Evolutionary conservation across 2,329 filamentous ascomycete species (phyloP).

Genomic region (Aureobasidium sp.): DNA sequence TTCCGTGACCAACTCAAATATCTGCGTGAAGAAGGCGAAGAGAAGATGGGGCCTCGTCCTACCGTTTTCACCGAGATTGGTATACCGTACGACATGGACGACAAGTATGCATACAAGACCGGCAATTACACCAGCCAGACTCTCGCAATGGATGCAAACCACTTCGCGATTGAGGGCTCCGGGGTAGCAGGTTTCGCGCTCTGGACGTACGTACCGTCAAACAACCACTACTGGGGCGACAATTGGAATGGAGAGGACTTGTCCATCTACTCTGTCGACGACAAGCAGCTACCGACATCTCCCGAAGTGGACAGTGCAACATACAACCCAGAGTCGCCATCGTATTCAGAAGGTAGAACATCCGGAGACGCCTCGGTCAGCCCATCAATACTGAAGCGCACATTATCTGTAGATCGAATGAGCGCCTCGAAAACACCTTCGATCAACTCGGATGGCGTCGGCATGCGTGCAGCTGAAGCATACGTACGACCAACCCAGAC

Average conservation of each 20-base stretch:
- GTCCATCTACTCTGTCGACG: slow-evolving; percentile 81
- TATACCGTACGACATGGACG: slow-evolving; percentile 98
- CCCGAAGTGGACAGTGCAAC: slow-evolving; percentile 39
- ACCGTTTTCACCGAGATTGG: slow-evolving; percentile 92
- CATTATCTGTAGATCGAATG: slow-evolving; percentile 54
- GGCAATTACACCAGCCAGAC: slow-evolving; percentile 92
- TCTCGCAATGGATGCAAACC: slow-evolving; percentile 90
- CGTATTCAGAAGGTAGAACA: slow-evolving; percentile 48
- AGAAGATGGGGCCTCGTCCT: slow-evolving; percentile 81
- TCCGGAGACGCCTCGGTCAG: slow-evolving; percentile 54
- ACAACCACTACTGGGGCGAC: slow-evolving; percentile 76
- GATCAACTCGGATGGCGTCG: slow-evolving; percentile 48
- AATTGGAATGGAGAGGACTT: slow-evolving; percentile 97
- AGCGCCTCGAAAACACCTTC: slow-evolving; percentile 17
- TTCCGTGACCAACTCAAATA: slow-evolving; percentile 79
- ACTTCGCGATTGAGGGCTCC: slow-evolving; percentile 83
- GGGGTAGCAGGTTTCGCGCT: slow-evolving; percentile 77
- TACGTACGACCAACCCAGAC: slow-evolving; percentile 83
- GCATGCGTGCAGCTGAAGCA: slow-evolving; percentile 85
- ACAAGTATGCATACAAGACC: slow-evolving; percentile 89
- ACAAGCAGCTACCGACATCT: slow-evolving; percentile 53
- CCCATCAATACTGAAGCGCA: slow-evolving; percentile 67
- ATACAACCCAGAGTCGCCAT: slow-evolving; percentile 43
- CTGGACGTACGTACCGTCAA: slow-evolving; percentile 75
- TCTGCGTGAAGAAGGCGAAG: slow-evolving; percentile 77